Conservation (phyloP, 768 basidiomycete species). For the Boletus patriciae region DNA sequence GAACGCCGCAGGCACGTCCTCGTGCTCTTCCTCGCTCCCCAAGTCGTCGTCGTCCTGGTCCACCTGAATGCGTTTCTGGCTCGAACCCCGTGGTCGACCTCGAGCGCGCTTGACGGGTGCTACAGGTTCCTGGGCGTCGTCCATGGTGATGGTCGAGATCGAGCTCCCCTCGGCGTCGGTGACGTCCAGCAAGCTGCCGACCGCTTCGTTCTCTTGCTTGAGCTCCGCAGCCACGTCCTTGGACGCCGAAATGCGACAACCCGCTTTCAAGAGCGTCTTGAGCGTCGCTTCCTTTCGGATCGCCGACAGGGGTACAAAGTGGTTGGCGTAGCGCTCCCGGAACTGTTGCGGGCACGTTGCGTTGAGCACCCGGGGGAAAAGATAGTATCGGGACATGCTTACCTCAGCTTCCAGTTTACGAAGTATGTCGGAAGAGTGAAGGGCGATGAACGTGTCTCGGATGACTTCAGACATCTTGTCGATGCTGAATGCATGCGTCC, state of each 20-base stretch:
- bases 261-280: conserved; percentile 44
- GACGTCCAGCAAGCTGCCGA: conserved; percentile 39
- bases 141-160: conserved; percentile 27
- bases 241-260: conserved; percentile 45
- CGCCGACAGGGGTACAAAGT: conserved; percentile 59
- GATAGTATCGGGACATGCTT: conserved; percentile 15
- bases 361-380: background rate
- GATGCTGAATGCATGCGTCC: conserved; percentile 90
- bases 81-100: conserved; percentile 23
- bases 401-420: conserved; percentile 73
- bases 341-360: conserved; percentile 46
- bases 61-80: conserved; percentile 19
- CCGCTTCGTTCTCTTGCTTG: conserved; percentile 11
- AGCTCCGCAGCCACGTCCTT: conserved; percentile 39
- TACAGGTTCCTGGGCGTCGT: background rate
- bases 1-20: conserved; percentile 25
- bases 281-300: conserved; percentile 41
- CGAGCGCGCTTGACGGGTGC: conserved; percentile 11
- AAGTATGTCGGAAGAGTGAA: conserved; percentile 88
- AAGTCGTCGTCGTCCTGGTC: background rate
- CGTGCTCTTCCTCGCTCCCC: conserved; percentile 17
- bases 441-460: conserved; percentile 88
- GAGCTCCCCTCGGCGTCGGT: conserved; percentile 38
- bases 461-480: conserved; percentile 89
- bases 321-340: conserved; percentile 70